phyloP scores from a whole-genome alignment of 768 basidiomycete genomes.

The Trametes cingulata region DNA sequence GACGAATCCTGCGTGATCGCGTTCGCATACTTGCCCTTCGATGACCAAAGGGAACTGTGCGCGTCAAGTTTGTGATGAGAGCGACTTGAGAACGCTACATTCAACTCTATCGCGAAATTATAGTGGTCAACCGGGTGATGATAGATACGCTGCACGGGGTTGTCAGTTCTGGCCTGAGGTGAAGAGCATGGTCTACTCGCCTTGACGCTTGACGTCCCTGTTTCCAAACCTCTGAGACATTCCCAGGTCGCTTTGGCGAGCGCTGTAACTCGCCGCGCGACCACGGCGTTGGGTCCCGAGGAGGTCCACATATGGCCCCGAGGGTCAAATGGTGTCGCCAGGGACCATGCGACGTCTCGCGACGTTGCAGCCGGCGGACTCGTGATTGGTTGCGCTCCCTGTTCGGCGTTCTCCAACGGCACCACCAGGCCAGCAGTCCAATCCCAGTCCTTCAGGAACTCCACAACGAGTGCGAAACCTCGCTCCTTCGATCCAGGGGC shows the following conservation, averaged over 20 bases:
- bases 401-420: conserved; percentile 58
- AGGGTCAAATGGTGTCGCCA: conserved; percentile 77
- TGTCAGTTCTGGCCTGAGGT: not conserved
- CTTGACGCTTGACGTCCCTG: conserved; percentile 55
- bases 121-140: conserved; percentile 83
- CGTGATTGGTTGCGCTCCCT: conserved; percentile 25
- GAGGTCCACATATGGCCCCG: conserved; percentile 78
- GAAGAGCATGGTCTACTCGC: conserved; percentile 39
- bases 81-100: conserved; percentile 63
- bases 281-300: conserved; percentile 62
- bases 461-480: conserved; percentile 74
- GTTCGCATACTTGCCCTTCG: conserved; percentile 49
- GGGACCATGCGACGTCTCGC: conserved; percentile 52
- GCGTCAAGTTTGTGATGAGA: conserved; percentile 71
- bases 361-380: conserved; percentile 1
- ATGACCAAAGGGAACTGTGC: conserved; percentile 48
- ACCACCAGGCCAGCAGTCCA: conserved; percentile 78
- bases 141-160: conserved; percentile 50
- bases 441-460: conserved; percentile 78
- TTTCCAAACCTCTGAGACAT: conserved; percentile 53
- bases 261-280: conserved; percentile 69
- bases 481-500: conserved; percentile 77
- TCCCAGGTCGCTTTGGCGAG: conserved; percentile 77
- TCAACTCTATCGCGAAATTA: conserved; percentile 78
- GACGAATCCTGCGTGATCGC: conserved; percentile 32